Evolutionary conservation across 2,329 filamentous ascomycete species (phyloP).

Genomic region (Sarocladium kiliense): DNA sequence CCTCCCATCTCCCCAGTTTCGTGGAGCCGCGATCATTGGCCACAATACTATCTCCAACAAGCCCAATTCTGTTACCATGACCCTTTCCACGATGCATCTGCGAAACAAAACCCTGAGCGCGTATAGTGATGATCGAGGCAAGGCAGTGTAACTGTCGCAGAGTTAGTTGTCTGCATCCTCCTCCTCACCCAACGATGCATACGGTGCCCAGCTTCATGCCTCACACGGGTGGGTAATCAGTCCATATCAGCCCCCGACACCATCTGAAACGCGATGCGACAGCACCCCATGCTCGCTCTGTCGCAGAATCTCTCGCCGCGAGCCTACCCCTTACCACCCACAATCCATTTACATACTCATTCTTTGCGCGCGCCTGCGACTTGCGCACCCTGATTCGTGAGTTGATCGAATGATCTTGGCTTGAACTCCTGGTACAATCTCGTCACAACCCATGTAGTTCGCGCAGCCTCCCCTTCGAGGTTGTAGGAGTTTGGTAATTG

Average conservation of each 20-base stretch:
- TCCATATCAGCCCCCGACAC: constrained; percentile 3
- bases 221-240: constrained; percentile 8
- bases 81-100: too few species aligned
- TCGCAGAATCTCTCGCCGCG: neutral
- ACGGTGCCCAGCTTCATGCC: constrained; percentile 2
- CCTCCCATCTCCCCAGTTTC: neutral
- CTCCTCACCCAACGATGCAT: neutral
- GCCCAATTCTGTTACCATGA: neutral
- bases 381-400: neutral
- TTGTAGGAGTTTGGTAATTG: neutral
- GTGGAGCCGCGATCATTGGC: neutral
- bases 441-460: neutral
- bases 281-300: constrained; percentile 5
- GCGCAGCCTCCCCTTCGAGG: neutral
- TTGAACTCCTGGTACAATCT: neutral
- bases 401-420: neutral
- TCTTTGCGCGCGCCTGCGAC: neutral
- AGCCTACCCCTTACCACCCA: neutral
- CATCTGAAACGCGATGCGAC: constrained; percentile 9
- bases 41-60: neutral
- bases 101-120: constrained; percentile 4
- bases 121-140: neutral
- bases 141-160: neutral
- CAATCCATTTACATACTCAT: neutral
- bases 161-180: neutral